A percentile compares a stretch with the other conserved stretches of the same genome.
Evolutionary conservation across 768 basidiomycete species (phyloP).

Genomic region (Phylloporus scabripes): DNA sequence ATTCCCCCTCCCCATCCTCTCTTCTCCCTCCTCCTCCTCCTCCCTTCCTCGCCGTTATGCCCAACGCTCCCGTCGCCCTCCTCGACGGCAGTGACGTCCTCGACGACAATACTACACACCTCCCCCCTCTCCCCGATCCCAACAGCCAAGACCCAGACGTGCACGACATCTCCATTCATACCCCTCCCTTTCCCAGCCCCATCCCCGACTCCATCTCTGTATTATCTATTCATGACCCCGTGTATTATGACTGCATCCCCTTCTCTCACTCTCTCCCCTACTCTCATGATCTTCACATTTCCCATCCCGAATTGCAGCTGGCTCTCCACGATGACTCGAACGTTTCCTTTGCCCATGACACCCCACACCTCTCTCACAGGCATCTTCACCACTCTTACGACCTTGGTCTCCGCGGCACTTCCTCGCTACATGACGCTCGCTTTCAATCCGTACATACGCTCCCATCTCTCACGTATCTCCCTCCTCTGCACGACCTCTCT

Average conservation of each 20-base stretch:
- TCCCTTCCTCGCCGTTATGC: conserved; percentile 15
- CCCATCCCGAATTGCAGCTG: conserved; percentile 27
- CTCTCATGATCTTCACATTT: conserved; percentile 23
- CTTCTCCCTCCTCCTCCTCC: background rate
- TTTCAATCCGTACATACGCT: conserved; percentile 24
- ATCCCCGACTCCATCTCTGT: conserved; percentile 23
- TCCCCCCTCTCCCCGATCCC: conserved; percentile 19
- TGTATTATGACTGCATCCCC: conserved; percentile 31
- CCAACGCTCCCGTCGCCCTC: conserved; percentile 15
- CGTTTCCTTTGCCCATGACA: conserved; percentile 15
- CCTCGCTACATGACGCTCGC: conserved; percentile 24
- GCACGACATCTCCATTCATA: conserved; percentile 32
- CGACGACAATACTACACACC: conserved; percentile 7
- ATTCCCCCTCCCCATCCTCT: conserved; percentile 14
- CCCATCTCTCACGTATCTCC: conserved; percentile 22
- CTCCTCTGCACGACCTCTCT: conserved; percentile 23
- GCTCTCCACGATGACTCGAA: conserved; percentile 18
- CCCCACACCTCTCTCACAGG: conserved; percentile 26
- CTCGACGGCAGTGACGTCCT: conserved; percentile 19
- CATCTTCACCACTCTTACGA: conserved; percentile 27
- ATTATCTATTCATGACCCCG: conserved; percentile 30
- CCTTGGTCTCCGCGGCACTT: conserved; percentile 11
- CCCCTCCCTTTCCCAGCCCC: conserved; percentile 15
- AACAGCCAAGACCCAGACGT: conserved; percentile 24
- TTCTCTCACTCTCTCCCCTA: conserved; percentile 24